Base-by-base conservation (phyloP, 192 early-diverging fungal genomes). In the Backusella sp. region DNA sequence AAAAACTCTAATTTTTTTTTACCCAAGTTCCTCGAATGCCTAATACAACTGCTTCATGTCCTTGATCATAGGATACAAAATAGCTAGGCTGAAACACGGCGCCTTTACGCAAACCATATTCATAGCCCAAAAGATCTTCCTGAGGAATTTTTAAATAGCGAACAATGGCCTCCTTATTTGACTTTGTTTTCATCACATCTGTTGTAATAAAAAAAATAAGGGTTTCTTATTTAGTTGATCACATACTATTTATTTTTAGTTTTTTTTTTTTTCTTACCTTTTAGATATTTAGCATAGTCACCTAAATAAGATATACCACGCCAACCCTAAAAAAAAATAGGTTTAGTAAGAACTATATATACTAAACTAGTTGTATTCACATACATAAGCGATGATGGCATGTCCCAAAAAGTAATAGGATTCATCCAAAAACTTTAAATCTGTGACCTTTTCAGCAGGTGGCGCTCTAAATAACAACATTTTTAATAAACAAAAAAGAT, bases 11-110 rank as follows among this genome's bases (percentile, higher is more conserved):
- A 23, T 72, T 37, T 21, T 23, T 72, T 37, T 21, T 23, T 83
- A 87, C 86, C 92, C 91, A 90, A 4, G 91, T 92, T 15, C 93
- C 93, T 42, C 93, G 87, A 66, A 94, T 91, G 6, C 86, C 88
- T 17, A 94, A 69, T 4, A 92, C 91, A 30, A 94, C 83, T 0
- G 91, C 89, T 53, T 88, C 82, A 67, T 87, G 80, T 12, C 82
- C 82, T 12, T 88, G 83, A 74, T 94, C 93, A 42, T 91, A 79
- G 1, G 91, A 88, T 0, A 94, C 87, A 77, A 91, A 94, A 66
- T 94, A 92, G 74, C 90, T 90, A 0, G 92, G 92, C 26, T 90
- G 88, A 52, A 94, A 94, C 21, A 92, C 88, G 5, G 82, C 78
- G 9, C 82, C 82, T 49, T 89, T 89, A 66, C 85, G 83, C 56